Percentiles rank a stretch among this genome's conserved stretches.
Evolutionary conservation across 2,329 filamentous ascomycete genomes (phyloP).

Genomic region (Tolypocladium inflatum): DNA sequence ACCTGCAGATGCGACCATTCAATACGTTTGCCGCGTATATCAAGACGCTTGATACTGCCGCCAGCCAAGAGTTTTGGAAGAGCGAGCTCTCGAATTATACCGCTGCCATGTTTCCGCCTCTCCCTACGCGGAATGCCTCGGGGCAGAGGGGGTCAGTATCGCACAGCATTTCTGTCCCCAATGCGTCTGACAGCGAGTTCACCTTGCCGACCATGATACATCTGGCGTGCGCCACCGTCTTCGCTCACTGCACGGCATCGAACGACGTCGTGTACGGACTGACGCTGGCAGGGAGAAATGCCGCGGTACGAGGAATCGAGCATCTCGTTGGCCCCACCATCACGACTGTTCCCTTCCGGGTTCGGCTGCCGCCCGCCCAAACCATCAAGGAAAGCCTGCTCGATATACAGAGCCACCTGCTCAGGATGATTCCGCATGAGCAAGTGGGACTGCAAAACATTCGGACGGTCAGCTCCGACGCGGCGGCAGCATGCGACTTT

Average conservation of each 20-base stretch:
- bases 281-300: slow-evolving; percentile 5
- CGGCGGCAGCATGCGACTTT: slow-evolving; percentile 1
- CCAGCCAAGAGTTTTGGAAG: neutral
- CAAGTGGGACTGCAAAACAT: neutral
- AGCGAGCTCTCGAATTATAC: neutral
- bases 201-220: slow-evolving; percentile 20
- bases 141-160: neutral
- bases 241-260: slow-evolving; percentile 2
- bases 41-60: neutral
- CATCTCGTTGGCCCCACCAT: slow-evolving; percentile 15
- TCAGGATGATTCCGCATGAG: slow-evolving; percentile 1
- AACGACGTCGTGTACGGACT: slow-evolving; percentile 5
- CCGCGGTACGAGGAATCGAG: slow-evolving; percentile 4
- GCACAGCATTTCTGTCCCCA: neutral
- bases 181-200: slow-evolving; percentile 20
- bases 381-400: neutral
- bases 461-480: neutral
- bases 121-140: neutral
- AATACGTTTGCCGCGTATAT: slow-evolving; percentile 5
- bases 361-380: neutral
- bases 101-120: neutral
- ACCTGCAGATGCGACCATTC: neutral
- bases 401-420: slow-evolving; percentile 1
- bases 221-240: slow-evolving; percentile 3
- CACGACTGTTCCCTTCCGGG: slow-evolving; percentile 5